A percentile compares a stretch with the other conserved stretches of the same genome.
phyloP scores from a whole-genome alignment of 1,139 yeast genomes.

The Candida pseudoviswanathii region DNA sequence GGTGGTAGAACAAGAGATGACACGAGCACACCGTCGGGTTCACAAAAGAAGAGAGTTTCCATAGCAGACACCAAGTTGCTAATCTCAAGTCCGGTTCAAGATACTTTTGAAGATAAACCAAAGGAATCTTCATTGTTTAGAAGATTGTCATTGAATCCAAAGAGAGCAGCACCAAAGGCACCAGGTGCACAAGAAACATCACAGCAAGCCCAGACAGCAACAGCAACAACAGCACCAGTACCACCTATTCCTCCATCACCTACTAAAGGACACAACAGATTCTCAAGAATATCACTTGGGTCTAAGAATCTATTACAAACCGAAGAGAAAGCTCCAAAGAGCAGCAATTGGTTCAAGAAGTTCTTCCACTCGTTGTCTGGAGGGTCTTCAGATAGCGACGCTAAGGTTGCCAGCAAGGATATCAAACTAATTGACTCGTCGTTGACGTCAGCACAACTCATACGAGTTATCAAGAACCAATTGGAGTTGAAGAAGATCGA shows the following conservation, averaged over 20 bases:
- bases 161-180: conserved; percentile 48
- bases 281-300: conserved; percentile 26
- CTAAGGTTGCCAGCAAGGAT: conserved; percentile 20
- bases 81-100: conserved; percentile 44
- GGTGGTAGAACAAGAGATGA: conserved; percentile 3
- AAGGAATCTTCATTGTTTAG: conserved; percentile 25
- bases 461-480: conserved; percentile 40
- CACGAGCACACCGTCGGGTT: background rate
- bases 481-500: conserved; percentile 52
- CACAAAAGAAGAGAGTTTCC: conserved; percentile 7
- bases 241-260: conserved; percentile 6
- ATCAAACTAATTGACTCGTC: conserved; percentile 38
- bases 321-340: conserved; percentile 13
- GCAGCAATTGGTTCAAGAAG: conserved; percentile 41
- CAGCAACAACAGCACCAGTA: background rate
- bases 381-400: conserved; percentile 7
- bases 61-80: conserved; percentile 10
- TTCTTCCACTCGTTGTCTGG: conserved; percentile 29
- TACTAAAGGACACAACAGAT: conserved; percentile 24
- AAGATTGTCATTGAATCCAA: conserved; percentile 41
- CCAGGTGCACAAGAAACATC: conserved; percentile 21
- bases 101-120: conserved; percentile 25
- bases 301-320: conserved; percentile 13
- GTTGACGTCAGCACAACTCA: conserved; percentile 31
- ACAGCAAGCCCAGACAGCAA: background rate